phyloP scores from a whole-genome alignment of 441 rosid species.

The Erodium moschatum region DNA sequence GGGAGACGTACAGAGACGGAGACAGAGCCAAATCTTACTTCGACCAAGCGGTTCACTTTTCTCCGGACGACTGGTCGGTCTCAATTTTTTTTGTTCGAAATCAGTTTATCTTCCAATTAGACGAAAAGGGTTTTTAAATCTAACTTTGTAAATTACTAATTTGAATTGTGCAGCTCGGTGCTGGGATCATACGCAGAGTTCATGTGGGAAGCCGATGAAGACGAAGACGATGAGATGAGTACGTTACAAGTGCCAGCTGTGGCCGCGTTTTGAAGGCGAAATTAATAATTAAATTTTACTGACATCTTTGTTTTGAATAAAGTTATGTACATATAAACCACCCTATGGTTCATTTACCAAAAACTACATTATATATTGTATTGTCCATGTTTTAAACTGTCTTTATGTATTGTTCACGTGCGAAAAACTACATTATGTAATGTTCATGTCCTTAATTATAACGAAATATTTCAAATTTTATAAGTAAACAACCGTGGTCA shows the following conservation, averaged over 20 bases:
- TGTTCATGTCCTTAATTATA: too few species aligned
- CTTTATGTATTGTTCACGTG: too few species aligned
- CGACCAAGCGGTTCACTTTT: slow-evolving; percentile 58
- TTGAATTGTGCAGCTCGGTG: slow-evolving; percentile 40
- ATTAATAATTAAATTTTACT: background rate
- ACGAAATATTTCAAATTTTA: too few species aligned
- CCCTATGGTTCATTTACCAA: too few species aligned
- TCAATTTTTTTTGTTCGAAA: background rate
- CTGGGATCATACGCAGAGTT: slow-evolving; percentile 69
- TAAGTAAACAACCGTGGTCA: too few species aligned
- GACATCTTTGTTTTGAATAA: background rate
- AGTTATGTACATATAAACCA: too few species aligned
- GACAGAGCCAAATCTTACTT: slow-evolving; percentile 56
- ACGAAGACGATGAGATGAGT: slow-evolving; percentile 29
- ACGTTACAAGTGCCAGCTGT: background rate
- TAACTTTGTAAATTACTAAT: background rate
- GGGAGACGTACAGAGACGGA: slow-evolving; percentile 55
- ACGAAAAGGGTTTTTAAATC: background rate
- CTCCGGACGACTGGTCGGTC: slow-evolving; percentile 61
- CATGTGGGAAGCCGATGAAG: slow-evolving; percentile 78
- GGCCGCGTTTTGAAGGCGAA: background rate
- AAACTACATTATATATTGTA: too few species aligned
- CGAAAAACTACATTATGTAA: too few species aligned
- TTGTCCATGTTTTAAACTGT: too few species aligned
- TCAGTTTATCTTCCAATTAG: background rate